Conservation (phyloP, 1,139 yeast genomes). For the Tardiomyces depauwii region DNA sequence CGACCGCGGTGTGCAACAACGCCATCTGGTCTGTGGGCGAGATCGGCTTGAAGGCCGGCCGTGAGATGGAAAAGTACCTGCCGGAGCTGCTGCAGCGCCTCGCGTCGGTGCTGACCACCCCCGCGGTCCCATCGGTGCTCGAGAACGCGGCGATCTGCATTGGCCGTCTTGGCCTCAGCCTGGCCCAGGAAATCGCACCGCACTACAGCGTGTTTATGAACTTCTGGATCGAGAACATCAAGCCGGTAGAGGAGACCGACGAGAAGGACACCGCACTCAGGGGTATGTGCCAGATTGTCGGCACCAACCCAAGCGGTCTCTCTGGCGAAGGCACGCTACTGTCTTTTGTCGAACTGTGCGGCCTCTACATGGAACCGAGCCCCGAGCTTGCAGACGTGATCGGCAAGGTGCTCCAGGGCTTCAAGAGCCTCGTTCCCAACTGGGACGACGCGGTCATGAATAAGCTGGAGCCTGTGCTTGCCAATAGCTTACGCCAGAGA, state of each 20-base stretch:
- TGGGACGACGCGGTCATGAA: conserved; percentile 20
- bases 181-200: conserved; percentile 49
- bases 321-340: conserved; percentile 40
- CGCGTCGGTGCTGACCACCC: conserved; percentile 49
- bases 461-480: conserved; percentile 13
- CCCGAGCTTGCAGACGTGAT: conserved; percentile 23
- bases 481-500: conserved; percentile 9
- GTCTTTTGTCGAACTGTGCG: conserved; percentile 52
- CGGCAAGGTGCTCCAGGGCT: conserved; percentile 25
- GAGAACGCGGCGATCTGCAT: conserved; percentile 90
- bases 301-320: conserved; percentile 56
- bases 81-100: conserved; percentile 44
- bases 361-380: conserved; percentile 39
- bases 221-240: conserved; percentile 58
- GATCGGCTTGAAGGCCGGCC: conserved; percentile 47
- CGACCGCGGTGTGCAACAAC: conserved; percentile 62
- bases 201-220: conserved; percentile 45
- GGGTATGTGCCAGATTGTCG: conserved; percentile 64
- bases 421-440: conserved; percentile 23
- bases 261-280: conserved; percentile 73
- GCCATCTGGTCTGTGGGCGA: conserved; percentile 95
- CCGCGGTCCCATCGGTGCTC: conserved; percentile 40
- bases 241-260: conserved; percentile 56
- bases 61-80: conserved; percentile 47
- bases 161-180: conserved; percentile 72